Conservation (phyloP, 768 basidiomycete genomes). For the Artomyces pyxidatus region DNA sequence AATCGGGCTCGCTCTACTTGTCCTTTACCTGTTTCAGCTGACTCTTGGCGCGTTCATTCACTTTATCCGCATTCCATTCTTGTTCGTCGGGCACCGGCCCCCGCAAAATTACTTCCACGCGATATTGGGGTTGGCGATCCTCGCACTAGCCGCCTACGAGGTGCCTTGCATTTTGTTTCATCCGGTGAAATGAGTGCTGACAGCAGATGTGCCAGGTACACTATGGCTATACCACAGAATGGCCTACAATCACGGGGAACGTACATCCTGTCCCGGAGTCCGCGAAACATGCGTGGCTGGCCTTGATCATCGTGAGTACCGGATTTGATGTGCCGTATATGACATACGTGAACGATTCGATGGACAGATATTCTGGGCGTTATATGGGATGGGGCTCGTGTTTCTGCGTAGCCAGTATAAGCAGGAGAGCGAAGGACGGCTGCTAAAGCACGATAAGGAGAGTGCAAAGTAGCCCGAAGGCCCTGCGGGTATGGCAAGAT, state of each 20-base stretch:
- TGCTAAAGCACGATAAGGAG: background rate
- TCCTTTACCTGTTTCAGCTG: slow-evolving; percentile 21
- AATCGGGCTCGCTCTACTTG: slow-evolving; percentile 18
- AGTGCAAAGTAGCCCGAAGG: background rate
- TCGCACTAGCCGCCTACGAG: slow-evolving; percentile 18
- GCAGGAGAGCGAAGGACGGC: background rate
- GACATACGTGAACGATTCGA: background rate
- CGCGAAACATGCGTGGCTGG: slow-evolving; percentile 16
- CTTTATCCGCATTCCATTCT: slow-evolving; percentile 18
- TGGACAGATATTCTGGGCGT: background rate
- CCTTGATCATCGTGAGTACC: slow-evolving; percentile 15
- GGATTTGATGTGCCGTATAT: background rate
- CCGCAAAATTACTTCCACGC: slow-evolving; percentile 24
- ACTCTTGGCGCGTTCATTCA: slow-evolving; percentile 19
- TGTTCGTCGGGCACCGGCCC: slow-evolving; percentile 9
- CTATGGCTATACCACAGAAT: slow-evolving; percentile 7
- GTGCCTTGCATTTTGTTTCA: background rate
- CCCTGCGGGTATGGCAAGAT: background rate
- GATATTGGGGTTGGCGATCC: slow-evolving; percentile 19
- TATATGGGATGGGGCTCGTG: background rate
- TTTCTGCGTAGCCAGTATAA: background rate
- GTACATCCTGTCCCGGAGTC: slow-evolving; percentile 6
- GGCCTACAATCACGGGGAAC: slow-evolving; percentile 11
- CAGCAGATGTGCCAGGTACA: background rate
- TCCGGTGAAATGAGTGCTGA: too few species aligned